Conservation (phyloP, 306 rosid species). For the Lathyrus aphaca region DNA sequence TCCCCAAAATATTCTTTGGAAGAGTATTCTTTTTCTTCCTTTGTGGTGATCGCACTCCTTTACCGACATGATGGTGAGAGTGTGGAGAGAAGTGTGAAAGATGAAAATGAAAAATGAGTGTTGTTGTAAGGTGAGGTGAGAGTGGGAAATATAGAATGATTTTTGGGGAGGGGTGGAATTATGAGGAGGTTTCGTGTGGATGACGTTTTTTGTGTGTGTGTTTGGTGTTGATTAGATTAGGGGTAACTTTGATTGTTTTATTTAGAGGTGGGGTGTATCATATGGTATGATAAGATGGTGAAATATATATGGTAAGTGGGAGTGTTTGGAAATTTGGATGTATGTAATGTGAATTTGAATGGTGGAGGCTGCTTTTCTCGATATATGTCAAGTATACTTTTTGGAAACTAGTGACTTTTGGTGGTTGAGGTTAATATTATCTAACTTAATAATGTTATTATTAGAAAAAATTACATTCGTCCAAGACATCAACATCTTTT, state of each 20-base stretch:
- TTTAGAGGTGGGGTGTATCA: background rate
- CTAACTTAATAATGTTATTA: background rate
- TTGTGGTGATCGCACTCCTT: constrained; percentile 68
- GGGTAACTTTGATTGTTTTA: constrained; percentile 1
- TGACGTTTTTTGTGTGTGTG: constrained; percentile 13
- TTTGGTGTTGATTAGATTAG: background rate
- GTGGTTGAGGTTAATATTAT: constrained; percentile 1
- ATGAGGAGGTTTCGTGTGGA: constrained; percentile 40
- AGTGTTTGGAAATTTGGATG: constrained; percentile 28
- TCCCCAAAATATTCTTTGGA: constrained; percentile 40
- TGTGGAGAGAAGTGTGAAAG: background rate
- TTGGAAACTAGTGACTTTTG: constrained; percentile 26
- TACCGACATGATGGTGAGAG: constrained; percentile 48
- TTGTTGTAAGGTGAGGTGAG: background rate
- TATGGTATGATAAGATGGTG: constrained; percentile 43
- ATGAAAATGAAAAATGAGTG: background rate
- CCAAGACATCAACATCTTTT: too few species aligned
- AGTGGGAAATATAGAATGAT: background rate
- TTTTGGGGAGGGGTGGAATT: constrained; percentile 1
- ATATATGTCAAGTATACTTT: background rate
- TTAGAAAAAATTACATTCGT: too few species aligned
- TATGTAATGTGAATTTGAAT: constrained; percentile 38
- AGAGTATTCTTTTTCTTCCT: background rate
- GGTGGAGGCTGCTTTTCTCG: constrained; percentile 41
- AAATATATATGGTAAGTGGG: background rate